Conservation (phyloP, 2,329 filamentous ascomycete genomes). For the Stachybotrys chartarum region DNA sequence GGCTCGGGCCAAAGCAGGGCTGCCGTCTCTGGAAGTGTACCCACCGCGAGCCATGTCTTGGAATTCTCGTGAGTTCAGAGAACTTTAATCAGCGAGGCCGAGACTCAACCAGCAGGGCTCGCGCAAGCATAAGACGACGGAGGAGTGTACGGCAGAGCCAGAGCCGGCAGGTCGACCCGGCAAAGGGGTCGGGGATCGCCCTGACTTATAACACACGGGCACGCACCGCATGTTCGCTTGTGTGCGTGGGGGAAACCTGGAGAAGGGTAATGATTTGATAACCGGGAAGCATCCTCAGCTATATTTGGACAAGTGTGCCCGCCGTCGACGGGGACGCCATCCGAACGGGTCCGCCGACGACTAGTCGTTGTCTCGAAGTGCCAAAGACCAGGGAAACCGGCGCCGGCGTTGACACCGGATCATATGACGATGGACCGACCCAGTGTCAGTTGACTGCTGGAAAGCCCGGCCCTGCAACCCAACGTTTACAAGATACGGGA, state of each 20-base stretch:
- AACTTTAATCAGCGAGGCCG: background rate
- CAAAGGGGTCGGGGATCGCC: background rate
- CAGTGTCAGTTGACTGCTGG: background rate
- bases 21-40: conserved; percentile 1
- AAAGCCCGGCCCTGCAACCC: too few relatives aligned
- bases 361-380: background rate
- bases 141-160: background rate
- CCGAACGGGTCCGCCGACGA: background rate
- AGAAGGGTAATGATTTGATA: background rate
- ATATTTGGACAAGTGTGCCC: background rate
- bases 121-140: background rate
- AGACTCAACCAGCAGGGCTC: background rate
- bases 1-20: background rate
- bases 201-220: background rate
- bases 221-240: background rate
- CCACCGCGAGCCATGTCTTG: background rate
- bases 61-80: background rate
- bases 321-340: background rate
- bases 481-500: background rate
- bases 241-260: background rate
- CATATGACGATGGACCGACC: background rate
- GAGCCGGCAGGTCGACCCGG: background rate
- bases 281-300: background rate
- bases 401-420: background rate
- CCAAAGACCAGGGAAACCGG: background rate